These are phyloP conservation scores for Dactylellina cionopaga DNA, from an alignment of 2,329 filamentous ascomycete genomes.

Conservation along the genomic window DNA sequence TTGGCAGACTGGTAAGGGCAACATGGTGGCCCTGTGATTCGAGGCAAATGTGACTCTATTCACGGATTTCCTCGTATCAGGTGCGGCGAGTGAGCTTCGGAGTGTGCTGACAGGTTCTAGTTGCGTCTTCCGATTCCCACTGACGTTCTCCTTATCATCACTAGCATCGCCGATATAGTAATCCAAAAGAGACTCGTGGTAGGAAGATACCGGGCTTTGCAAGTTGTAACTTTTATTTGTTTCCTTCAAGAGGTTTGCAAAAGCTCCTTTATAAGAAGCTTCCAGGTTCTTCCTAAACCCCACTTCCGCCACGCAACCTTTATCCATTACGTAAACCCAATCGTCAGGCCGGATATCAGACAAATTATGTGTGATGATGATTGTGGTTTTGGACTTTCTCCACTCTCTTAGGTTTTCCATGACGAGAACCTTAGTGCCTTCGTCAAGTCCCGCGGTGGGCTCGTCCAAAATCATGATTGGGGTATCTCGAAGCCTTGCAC, in stretches of 20 bases:
- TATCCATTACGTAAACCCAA: slow-evolving; percentile 81
- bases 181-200: slow-evolving; percentile 39
- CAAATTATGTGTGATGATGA: slow-evolving; percentile 92
- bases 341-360: slow-evolving; percentile 77
- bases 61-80: slow-evolving; percentile 26
- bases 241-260: slow-evolving; percentile 62
- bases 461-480: slow-evolving; percentile 88
- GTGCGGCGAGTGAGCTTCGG: slow-evolving; percentile 11
- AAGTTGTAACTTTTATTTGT: slow-evolving; percentile 14
- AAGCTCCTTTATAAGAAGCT: slow-evolving; percentile 62
- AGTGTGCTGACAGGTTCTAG: slow-evolving; percentile 3
- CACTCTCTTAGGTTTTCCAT: slow-evolving; percentile 80
- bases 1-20: neutral
- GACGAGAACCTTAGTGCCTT: slow-evolving; percentile 72
- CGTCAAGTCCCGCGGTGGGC: slow-evolving; percentile 84
- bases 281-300: slow-evolving; percentile 72
- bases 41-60: slow-evolving; percentile 29
- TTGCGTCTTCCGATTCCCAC: slow-evolving; percentile 8
- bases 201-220: neutral
- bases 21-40: neutral
- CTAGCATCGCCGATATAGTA: slow-evolving; percentile 30
- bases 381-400: slow-evolving; percentile 83
- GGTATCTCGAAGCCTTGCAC: slow-evolving; percentile 79
- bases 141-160: slow-evolving; percentile 33
- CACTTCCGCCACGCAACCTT: slow-evolving; percentile 73